A percentile compares a stretch with the other conserved stretches of the same genome.
Evolutionary conservation across 768 basidiomycete genomes (phyloP).

Genomic region (Cyclocybe aegerita): DNA sequence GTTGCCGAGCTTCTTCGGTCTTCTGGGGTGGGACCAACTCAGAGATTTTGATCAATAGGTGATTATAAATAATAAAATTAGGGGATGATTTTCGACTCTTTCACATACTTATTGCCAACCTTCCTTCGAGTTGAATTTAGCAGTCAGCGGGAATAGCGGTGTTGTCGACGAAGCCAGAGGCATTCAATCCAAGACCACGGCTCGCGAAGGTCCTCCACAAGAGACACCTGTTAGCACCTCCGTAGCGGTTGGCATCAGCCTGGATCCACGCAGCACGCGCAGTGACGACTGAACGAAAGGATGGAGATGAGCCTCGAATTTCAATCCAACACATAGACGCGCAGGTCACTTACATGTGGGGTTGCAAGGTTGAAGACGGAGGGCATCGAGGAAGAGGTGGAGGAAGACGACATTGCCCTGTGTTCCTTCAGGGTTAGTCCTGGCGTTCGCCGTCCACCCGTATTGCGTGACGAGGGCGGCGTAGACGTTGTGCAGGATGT

Average conservation of each 20-base stretch:
- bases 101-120: not conserved
- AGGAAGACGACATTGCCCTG: slow-evolving; percentile 45
- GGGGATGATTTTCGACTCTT: too few species aligned
- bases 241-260: slow-evolving; percentile 45
- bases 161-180: slow-evolving; percentile 24
- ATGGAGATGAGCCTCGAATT: not conserved
- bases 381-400: slow-evolving; percentile 44
- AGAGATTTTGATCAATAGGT: too few species aligned
- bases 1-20: too few species aligned
- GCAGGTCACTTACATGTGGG: slow-evolving; percentile 36
- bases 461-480: slow-evolving; percentile 28
- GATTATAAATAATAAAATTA: too few species aligned
- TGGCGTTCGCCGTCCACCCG: slow-evolving; percentile 30
- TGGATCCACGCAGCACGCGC: slow-evolving; percentile 49
- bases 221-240: slow-evolving; percentile 41
- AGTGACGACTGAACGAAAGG: not conserved
- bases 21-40: too few species aligned
- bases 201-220: slow-evolving; percentile 47
- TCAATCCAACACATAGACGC: not conserved
- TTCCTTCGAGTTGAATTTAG: not conserved
- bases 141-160: slow-evolving; percentile 28
- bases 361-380: slow-evolving; percentile 40
- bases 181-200: slow-evolving; percentile 41
- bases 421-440: slow-evolving; percentile 31
- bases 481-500: slow-evolving; percentile 34